Percentiles rank a stretch among this genome's conserved stretches.
Evolutionary conservation across 495 filamentous ascomycete species (phyloP).

Genomic region (Penicillium steckii): DNA sequence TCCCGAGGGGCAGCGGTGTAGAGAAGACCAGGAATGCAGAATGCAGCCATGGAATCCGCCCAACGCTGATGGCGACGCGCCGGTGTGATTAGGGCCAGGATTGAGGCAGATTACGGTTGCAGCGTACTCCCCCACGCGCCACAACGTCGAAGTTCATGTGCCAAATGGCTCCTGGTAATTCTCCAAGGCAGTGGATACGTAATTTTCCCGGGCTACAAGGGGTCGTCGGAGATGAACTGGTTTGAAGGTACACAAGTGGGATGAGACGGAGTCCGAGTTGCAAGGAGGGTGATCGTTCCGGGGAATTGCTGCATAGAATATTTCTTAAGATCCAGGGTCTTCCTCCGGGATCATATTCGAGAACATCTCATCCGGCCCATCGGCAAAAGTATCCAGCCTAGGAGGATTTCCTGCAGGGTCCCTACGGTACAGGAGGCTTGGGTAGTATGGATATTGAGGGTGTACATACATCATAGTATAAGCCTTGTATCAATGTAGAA

Average conservation of each 20-base stretch:
- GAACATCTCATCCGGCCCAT: background rate
- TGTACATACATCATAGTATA: no score
- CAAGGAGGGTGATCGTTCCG: constrained; percentile 17
- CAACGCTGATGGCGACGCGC: constrained; percentile 15
- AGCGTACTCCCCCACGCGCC: constrained; percentile 13
- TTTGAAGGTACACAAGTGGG: background rate
- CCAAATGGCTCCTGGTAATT: constrained; percentile 1
- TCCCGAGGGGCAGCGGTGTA: constrained; percentile 2
- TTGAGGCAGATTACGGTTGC: constrained; percentile 17
- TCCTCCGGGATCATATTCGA: no score
- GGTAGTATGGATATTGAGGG: background rate
- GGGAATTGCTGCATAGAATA: constrained; percentile 2
- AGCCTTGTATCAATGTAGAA: no score
- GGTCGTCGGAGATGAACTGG: background rate
- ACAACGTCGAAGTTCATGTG: constrained; percentile 6
- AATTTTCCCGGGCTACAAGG: constrained; percentile 10
- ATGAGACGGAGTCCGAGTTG: constrained; percentile 3
- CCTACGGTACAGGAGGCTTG: background rate
- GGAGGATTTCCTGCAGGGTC: background rate
- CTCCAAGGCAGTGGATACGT: constrained; percentile 8
- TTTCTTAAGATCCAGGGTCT: background rate
- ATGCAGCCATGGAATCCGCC: background rate
- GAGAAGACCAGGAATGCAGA: background rate
- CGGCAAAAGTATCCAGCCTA: no score
- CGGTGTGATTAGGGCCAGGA: constrained; percentile 11